Base-by-base conservation (phyloP, 805 yeast genomes). In the Candida morakotiae region DNA sequence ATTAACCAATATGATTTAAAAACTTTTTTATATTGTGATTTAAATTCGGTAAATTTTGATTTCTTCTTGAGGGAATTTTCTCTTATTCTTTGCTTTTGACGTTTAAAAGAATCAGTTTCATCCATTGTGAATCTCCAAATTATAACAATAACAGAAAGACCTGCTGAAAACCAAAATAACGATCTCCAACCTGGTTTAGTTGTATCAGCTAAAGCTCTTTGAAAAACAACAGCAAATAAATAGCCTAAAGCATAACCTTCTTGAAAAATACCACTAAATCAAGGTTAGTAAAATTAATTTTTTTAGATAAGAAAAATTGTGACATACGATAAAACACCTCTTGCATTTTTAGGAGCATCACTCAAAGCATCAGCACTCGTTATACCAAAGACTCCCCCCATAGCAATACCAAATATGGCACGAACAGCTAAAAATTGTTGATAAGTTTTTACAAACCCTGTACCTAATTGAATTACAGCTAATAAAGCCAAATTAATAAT, bases 121-220 rank as follows among this genome's bases (percentile, higher is more conserved):
- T 84, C 84, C 33, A 74, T 64, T 28, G 62, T 56, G 42, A 67
- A 45, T 56, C 88, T 70, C 81, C 82, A 80, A 18, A 64, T 41
- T 31, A 80, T 70, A 35, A 83, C 63, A 13, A 81, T 49, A 9
- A 76, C 70, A 2, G 86, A 81, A 8, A 81, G 75, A 23, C 81
- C 81, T n/a, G 87, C 74, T 20, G 79, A 71, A 51, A 83, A 81
- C 88, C 88, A 83, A 58, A 79, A 82, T 30, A 81, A 60, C 1
- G 85, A 71, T 50, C 87, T 68, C 91, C 91, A 83, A 5, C 75
- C 71, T 44, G 79, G 75, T 3, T 59, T 49, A 4, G 72, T 55
- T 42, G 52, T 55, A 31, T 55, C 49, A 31, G 50, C 51, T 41
- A 81, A 64, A 9, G 86, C 87, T 43, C 87, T 67, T 51, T 64